Evolutionary conservation across 177 flowering plant species (phyloP), one percentile per base, ranked within the genome.

Genomic region (Tripterygium wilfordii): DNA sequence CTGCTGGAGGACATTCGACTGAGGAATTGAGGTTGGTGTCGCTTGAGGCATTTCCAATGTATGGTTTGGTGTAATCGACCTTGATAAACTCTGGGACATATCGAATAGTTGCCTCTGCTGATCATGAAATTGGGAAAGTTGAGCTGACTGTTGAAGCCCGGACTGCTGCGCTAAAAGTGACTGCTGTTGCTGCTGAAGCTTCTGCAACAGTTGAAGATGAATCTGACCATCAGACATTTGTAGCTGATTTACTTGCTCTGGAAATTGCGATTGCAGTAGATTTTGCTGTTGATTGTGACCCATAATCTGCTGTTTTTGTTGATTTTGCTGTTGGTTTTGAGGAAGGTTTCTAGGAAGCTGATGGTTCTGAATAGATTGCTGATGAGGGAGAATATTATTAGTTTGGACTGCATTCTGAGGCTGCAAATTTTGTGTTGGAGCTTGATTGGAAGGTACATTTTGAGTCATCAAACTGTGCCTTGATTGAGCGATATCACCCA

Each of bases 181-280:
- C 22, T 83, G 90, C 37, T 76, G 85, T 51, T 83, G 95, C 64
- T 85, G 88, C 57, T 85, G 90, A 54, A 79, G 73, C 70, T 77
- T 87, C 69, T 87, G 98, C 21, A 90, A 43, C 51, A 87, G 65
- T 39, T 87, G 92, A 45, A 79, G 37, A 60, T 83, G 88, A 42
- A 74, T 56, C 58, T 81, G 96, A 51, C 69, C 72, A 31, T 83
- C 85, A 5, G 90, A 41, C 53, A 67, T 56, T 49, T 75, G 84
- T 39, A 69, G 85, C 38, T 68, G 88, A 56, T 64, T 72, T 16
- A 60, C 57, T 53, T 67, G 78, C 57, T 75, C 72, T 20, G 68
- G 57, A 6, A 54, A 65, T 54, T 64, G 83, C 31, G 69, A 43
- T 33, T 60, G 66, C 27, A 60, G 33, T 21, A 60, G 48, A 47